Base-by-base conservation (phyloP, 2,329 filamentous ascomycete genomes). In the Alternaria sp. region DNA sequence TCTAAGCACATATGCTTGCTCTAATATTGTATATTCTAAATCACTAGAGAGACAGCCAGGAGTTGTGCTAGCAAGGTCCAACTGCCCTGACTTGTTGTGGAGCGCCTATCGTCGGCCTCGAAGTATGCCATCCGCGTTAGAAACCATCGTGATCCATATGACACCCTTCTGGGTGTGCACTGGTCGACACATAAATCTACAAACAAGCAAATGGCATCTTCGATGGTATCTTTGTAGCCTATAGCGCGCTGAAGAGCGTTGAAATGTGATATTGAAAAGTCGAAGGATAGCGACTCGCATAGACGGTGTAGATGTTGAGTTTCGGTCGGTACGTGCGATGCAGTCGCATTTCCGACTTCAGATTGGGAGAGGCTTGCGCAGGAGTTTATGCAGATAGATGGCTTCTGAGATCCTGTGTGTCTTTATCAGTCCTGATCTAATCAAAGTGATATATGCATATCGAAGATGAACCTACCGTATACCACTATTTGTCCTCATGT, bases 401-500 rank as follows among this genome's bases (percentile, higher is more conserved):
- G n/a, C 43, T 44, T 40, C 48, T 22, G 22, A 28, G 16, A 25
- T 34, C 14, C 54, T 63, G 30, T 25, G 45, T 48, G 18, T 32
- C 25, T 60, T 27, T 2, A 60, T 63, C 57, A 60, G 60, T 40
- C 38, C 18, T 44, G 20, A n/a, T 30, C 58, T 45, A 18, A 44
- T 14, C 32, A 50, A 28, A 46, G 38, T 8, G 25, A 48, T 50
- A 40, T 25, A 11, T 25, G 45, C 38, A 25, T 20, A 49, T 54
- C n/a, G 11, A 18, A 44, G n/a, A 11, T 18, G 18, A 20, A 27
- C 49, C 28, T 54, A 32, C 50, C 36, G 20, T 43, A 16, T 45
- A 30, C 18, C n/a, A 16, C 22, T 14, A 57, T n/a, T 4, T 18
- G 6, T 36, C 2, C 10, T 12, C 3, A 7, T 45, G 20, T 28